These are phyloP conservation scores for Aureobasidium zeae DNA, from an alignment of 2,329 filamentous ascomycete species.

Conservation along the genomic window DNA sequence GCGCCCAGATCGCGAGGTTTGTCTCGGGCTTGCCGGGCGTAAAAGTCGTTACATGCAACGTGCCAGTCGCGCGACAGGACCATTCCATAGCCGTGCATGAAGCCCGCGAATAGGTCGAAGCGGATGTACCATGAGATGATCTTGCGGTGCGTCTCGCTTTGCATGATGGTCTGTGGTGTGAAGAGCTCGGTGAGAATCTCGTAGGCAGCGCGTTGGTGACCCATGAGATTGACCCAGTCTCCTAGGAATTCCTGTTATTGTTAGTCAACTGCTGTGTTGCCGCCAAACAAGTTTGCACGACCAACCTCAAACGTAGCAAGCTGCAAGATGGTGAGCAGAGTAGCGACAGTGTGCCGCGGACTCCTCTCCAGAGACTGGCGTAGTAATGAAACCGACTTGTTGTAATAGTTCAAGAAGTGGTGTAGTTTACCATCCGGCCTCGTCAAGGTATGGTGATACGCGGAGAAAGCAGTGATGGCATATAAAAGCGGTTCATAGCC, in stretches of 20 bases:
- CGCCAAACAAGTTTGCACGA: neutral
- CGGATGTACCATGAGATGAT: slow-evolving; percentile 83
- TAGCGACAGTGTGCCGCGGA: slow-evolving; percentile 62
- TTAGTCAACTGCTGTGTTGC: slow-evolving; percentile 4
- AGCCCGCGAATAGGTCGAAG: slow-evolving; percentile 75
- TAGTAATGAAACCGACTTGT: slow-evolving; percentile 71
- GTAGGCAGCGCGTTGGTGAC: slow-evolving; percentile 83
- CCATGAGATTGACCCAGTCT: slow-evolving; percentile 88
- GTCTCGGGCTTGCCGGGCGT: slow-evolving; percentile 47
- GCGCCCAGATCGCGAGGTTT: slow-evolving; percentile 56
- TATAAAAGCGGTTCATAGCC: slow-evolving; percentile 75
- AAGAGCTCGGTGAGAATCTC: slow-evolving; percentile 71
- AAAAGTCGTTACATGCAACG: slow-evolving; percentile 52
- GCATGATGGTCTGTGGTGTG: slow-evolving; percentile 63
- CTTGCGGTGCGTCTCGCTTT: slow-evolving; percentile 60
- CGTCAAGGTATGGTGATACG: slow-evolving; percentile 71
- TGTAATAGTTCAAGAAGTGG: slow-evolving; percentile 82
- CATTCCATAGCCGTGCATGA: slow-evolving; percentile 71
- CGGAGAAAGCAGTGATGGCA: slow-evolving; percentile 77
- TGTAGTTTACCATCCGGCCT: slow-evolving; percentile 64
- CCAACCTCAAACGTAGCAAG: slow-evolving; percentile 85
- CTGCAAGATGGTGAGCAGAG: slow-evolving; percentile 78
- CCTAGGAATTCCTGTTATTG: slow-evolving; percentile 72
- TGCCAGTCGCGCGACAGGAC: slow-evolving; percentile 74
- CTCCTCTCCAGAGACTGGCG: slow-evolving; percentile 61